Conservation (phyloP, 345 rosid species). For the Erucastrum elatum region DNA sequence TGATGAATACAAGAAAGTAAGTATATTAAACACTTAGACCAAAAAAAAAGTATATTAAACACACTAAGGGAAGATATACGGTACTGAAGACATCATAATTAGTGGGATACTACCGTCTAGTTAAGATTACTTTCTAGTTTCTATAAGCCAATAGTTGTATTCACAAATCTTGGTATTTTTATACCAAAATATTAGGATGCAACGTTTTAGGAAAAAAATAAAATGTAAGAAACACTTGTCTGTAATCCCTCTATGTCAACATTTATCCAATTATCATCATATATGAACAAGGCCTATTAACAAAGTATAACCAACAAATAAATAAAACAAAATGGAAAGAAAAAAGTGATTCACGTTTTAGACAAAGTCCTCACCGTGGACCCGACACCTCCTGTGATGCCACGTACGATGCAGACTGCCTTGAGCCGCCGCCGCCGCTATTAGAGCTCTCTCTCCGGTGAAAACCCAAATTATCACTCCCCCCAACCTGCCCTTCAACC, state of each 20-base stretch:
- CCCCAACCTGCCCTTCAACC: constrained; percentile 45
- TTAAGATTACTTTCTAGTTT: not conserved
- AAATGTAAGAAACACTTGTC: not conserved
- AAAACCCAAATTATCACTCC: constrained; percentile 40
- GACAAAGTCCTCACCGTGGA: constrained; percentile 51
- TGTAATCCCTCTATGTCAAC: not conserved
- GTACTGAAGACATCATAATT: not conserved
- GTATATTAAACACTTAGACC: not conserved
- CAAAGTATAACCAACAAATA: constrained; percentile 11
- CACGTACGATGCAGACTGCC: constrained; percentile 50
- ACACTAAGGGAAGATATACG: not conserved
- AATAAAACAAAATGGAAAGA: not conserved
- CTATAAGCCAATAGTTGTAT: not conserved
- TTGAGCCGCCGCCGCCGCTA: constrained; percentile 43
- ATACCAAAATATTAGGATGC: not conserved
- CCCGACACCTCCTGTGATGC: constrained; percentile 89
- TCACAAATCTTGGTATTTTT: not conserved
- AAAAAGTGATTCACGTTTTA: not conserved
- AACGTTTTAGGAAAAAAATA: not conserved
- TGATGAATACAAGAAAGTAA: not conserved
- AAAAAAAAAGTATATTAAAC: not conserved
- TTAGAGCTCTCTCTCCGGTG: constrained; percentile 42
- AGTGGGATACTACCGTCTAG: not conserved
- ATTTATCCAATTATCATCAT: constrained; percentile 15
- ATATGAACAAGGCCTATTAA: constrained; percentile 30